phyloP scores from a whole-genome alignment of 1,284 basidiomycete genomes.

The Porodaedalea pini region DNA sequence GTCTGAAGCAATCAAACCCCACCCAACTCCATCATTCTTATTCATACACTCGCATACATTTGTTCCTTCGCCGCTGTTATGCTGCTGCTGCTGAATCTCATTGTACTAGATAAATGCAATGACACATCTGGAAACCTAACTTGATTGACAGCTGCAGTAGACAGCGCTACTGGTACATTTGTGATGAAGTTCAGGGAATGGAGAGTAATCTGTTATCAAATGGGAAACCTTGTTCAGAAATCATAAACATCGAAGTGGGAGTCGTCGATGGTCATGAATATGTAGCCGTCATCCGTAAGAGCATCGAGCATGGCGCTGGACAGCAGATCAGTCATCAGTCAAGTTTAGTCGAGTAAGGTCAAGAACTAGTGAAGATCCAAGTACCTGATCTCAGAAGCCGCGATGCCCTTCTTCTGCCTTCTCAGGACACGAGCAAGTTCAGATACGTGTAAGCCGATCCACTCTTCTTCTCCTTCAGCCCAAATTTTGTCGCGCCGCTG shows the following conservation, averaged over 20 bases:
- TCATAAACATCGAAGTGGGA: conserved; percentile 16
- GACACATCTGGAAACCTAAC: neutral
- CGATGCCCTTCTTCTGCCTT: neutral
- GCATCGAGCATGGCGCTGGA: conserved; percentile 29
- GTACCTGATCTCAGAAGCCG: neutral
- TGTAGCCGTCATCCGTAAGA: conserved; percentile 40
- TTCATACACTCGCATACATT: neutral
- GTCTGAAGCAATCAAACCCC: neutral
- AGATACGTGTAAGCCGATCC: neutral
- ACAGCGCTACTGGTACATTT: too few relatives aligned
- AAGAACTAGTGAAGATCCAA: neutral
- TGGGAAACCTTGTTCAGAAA: too few relatives aligned
- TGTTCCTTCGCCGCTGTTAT: neutral
- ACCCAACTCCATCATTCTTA: neutral
- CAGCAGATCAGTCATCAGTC: neutral
- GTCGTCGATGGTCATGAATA: conserved; percentile 42
- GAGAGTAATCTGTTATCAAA: too few relatives aligned
- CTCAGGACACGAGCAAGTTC: neutral
- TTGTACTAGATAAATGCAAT: conserved; percentile 8
- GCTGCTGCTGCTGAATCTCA: neutral
- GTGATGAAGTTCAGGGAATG: too few relatives aligned
- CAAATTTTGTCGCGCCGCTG: neutral
- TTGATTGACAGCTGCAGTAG: neutral
- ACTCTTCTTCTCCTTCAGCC: neutral
- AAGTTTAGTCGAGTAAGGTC: neutral